A percentile compares a stretch with the other conserved stretches of the same genome.
Conservation (phyloP, 805 yeast genomes). For the Blastobotrys attinorum region DNA sequence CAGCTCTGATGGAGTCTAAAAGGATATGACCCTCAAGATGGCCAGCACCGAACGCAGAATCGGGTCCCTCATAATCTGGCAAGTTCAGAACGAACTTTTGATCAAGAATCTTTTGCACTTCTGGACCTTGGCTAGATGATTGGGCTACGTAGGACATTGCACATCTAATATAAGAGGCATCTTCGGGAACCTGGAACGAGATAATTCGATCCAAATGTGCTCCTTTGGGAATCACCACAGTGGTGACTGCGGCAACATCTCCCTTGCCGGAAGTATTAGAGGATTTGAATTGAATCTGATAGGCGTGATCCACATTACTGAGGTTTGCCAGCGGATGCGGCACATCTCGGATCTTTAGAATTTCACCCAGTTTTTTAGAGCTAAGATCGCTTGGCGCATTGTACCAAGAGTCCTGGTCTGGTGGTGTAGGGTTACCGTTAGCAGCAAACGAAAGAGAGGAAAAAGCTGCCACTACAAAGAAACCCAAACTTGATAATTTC, state of each 20-base stretch:
- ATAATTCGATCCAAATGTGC: conserved; percentile 13
- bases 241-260: conserved; percentile 14
- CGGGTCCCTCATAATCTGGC: conserved; percentile 27
- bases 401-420: conserved; percentile 6
- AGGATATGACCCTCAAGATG: conserved; percentile 20
- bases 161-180: conserved; percentile 18
- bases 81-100: conserved; percentile 14
- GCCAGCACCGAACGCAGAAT: conserved; percentile 24
- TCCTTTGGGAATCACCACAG: conserved; percentile 14
- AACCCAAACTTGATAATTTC: no score
- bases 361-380: conserved; percentile 2
- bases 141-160: conserved; percentile 21
- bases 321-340: conserved; percentile 7
- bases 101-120: conserved; percentile 9
- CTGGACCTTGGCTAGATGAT: conserved; percentile 2
- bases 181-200: conserved; percentile 22
- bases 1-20: conserved; percentile 24
- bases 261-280: conserved; percentile 22
- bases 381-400: conserved; percentile 1
- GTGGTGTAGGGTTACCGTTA: no score
- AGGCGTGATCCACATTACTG: conserved; percentile 12
- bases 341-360: conserved; percentile 3
- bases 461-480: no score
- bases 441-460: no score
- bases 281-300: conserved; percentile 21